Evolutionary conservation across 768 basidiomycete genomes (phyloP).

Genomic region (Cystofilobasidium capitatum): DNA sequence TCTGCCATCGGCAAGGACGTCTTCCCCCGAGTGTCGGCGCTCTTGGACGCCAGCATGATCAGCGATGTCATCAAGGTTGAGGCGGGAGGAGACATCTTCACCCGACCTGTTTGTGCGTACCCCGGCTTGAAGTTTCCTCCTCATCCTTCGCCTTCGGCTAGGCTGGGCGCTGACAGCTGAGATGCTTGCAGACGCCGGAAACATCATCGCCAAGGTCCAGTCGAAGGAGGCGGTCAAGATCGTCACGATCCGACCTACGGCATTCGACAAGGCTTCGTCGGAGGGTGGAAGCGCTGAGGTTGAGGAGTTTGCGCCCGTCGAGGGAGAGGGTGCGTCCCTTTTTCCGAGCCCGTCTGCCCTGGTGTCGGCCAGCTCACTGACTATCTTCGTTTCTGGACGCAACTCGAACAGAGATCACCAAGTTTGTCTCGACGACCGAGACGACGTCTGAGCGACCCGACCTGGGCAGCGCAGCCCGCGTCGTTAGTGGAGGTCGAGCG

Average conservation of each 20-base stretch:
- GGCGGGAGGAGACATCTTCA: slow-evolving; percentile 26
- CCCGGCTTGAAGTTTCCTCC: neutral
- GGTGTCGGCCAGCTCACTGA: too few species aligned
- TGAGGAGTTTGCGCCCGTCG: slow-evolving; percentile 49
- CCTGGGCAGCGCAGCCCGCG: slow-evolving; percentile 70
- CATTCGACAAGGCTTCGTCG: slow-evolving; percentile 60
- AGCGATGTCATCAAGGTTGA: slow-evolving; percentile 21
- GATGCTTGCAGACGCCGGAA: slow-evolving; percentile 60
- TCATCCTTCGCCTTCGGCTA: neutral
- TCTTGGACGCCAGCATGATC: slow-evolving; percentile 67
- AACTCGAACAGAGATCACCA: slow-evolving; percentile 40
- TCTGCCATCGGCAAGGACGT: slow-evolving; percentile 86
- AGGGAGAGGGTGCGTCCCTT: slow-evolving; percentile 38
- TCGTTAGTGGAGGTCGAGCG: slow-evolving; percentile 91
- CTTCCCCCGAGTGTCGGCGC: slow-evolving; percentile 82
- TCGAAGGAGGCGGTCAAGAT: slow-evolving; percentile 69
- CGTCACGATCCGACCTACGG: slow-evolving; percentile 87
- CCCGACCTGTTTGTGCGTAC: slow-evolving; percentile 25
- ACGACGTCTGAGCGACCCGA: slow-evolving; percentile 89
- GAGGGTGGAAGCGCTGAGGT: slow-evolving; percentile 47
- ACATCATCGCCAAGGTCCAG: slow-evolving; percentile 86
- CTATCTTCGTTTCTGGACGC: neutral
- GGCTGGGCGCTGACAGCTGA: neutral
- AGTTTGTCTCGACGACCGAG: slow-evolving; percentile 48
- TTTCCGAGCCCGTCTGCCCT: neutral